phyloP scores from a whole-genome alignment of 2,329 filamentous ascomycete species.

The Cordyceps javanica region DNA sequence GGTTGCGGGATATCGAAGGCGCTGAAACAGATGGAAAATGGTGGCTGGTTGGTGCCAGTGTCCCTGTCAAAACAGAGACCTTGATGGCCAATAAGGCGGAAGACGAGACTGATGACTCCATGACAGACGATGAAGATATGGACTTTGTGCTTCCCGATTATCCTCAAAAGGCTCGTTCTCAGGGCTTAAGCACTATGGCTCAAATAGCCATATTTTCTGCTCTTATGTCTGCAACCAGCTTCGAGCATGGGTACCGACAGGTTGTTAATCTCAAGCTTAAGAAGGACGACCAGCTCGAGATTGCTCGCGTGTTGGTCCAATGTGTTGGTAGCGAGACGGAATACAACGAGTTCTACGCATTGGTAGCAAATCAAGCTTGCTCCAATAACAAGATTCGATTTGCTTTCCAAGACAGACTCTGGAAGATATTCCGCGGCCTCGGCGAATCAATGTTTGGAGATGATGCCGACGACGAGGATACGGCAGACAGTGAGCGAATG shows the following conservation, averaged over 20 bases:
- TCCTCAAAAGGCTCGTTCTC: constrained; percentile 63
- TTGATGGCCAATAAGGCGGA: constrained; percentile 16
- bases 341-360: constrained; percentile 91
- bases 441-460: constrained; percentile 73
- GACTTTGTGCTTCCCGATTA: constrained; percentile 59
- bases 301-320: constrained; percentile 80
- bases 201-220: constrained; percentile 89
- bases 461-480: constrained; percentile 50
- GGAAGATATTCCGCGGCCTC: constrained; percentile 77
- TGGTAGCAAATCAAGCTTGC: constrained; percentile 76
- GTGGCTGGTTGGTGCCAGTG: constrained; percentile 98
- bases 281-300: constrained; percentile 77
- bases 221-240: constrained; percentile 79
- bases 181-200: constrained; percentile 81
- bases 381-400: constrained; percentile 69
- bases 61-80: constrained; percentile 41
- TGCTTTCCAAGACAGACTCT: constrained; percentile 80
- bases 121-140: constrained; percentile 40
- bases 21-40: constrained; percentile 88
- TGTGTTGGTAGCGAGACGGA: constrained; percentile 75
- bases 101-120: constrained; percentile 18
- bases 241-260: constrained; percentile 74
- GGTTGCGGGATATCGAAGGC: constrained; percentile 73
- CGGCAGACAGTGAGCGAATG: constrained; percentile 40
- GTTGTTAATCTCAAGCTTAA: constrained; percentile 79